phyloP scores from a whole-genome alignment of 345 rosid species.

The Lepidium didymum region DNA sequence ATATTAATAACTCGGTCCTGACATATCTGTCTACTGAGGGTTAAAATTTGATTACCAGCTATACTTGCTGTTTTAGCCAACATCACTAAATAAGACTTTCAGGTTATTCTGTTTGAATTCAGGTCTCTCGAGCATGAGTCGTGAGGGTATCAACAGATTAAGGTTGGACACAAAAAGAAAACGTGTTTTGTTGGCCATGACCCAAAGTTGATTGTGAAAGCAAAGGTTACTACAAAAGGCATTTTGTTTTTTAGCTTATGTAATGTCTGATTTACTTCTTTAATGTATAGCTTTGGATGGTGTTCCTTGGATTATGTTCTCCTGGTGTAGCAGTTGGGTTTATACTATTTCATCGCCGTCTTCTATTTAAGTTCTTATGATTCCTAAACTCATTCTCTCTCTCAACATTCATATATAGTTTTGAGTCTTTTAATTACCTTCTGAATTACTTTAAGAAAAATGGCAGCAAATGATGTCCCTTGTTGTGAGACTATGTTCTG shows the following conservation, averaged over 20 bases:
- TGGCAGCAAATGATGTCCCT: slow-evolving; percentile 91
- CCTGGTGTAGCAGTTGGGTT: slow-evolving; percentile 29
- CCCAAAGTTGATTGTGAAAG: not conserved
- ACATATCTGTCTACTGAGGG: not conserved
- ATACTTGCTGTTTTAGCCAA: not conserved
- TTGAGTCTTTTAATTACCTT: not conserved
- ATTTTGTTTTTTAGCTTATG: not conserved
- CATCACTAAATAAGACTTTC: not conserved
- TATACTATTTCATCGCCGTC: slow-evolving; percentile 9
- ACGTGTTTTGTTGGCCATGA: not conserved
- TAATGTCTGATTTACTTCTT: not conserved
- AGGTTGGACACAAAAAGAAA: not conserved
- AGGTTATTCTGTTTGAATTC: not conserved
- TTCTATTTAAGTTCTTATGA: slow-evolving; percentile 16
- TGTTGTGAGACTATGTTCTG: slow-evolving; percentile 87
- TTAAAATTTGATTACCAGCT: not conserved
- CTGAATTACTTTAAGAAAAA: not conserved
- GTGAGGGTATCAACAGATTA: not conserved
- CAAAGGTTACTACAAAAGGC: not conserved
- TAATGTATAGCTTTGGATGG: slow-evolving; percentile 10
- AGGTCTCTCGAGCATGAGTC: not conserved
- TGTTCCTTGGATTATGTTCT: slow-evolving; percentile 18
- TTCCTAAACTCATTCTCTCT: slow-evolving; percentile 4
- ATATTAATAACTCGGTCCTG: not conserved
- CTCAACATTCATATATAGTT: not conserved